phyloP scores from a whole-genome alignment of 2,329 filamentous ascomycete genomes.

The Calonectria pauciramosa region DNA sequence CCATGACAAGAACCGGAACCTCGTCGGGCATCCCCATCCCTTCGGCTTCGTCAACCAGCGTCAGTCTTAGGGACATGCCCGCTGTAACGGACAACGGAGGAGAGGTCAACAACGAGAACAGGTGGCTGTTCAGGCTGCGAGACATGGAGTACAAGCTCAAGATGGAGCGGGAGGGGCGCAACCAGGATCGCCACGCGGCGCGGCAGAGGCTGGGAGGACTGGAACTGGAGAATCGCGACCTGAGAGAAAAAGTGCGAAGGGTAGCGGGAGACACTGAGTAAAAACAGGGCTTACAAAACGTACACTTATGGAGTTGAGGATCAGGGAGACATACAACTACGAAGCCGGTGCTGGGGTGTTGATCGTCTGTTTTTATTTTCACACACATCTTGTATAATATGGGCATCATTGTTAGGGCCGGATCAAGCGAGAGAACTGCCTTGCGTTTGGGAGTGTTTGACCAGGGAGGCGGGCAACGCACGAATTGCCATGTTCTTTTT shows the following conservation, averaged over 20 bases:
- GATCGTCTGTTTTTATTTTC: slow-evolving; percentile 12
- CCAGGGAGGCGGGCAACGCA: slow-evolving; percentile 17
- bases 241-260: slow-evolving; percentile 72
- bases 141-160: slow-evolving; percentile 92
- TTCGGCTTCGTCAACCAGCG: slow-evolving; percentile 38
- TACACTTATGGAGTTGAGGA: slow-evolving; percentile 29
- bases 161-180: slow-evolving; percentile 86
- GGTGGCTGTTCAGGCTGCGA: slow-evolving; percentile 87
- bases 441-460: slow-evolving; percentile 31
- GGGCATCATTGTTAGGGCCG: slow-evolving; percentile 34
- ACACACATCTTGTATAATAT: slow-evolving; percentile 42
- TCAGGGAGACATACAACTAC: slow-evolving; percentile 25
- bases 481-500: slow-evolving; percentile 23
- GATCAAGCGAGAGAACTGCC: slow-evolving; percentile 24
- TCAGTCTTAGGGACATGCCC: slow-evolving; percentile 48
- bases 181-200: slow-evolving; percentile 88
- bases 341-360: slow-evolving; percentile 44
- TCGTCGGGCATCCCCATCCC: slow-evolving; percentile 46
- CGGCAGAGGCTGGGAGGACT: slow-evolving; percentile 83
- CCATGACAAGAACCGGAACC: slow-evolving; percentile 49
- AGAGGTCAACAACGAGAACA: slow-evolving; percentile 68
- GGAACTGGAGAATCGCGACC: slow-evolving; percentile 79
- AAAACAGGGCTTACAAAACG: slow-evolving; percentile 22
- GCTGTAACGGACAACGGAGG: slow-evolving; percentile 41
- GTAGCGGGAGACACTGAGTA: slow-evolving; percentile 43